Conservation (phyloP, 495 filamentous ascomycete genomes). For the Daldinia childiae region DNA sequence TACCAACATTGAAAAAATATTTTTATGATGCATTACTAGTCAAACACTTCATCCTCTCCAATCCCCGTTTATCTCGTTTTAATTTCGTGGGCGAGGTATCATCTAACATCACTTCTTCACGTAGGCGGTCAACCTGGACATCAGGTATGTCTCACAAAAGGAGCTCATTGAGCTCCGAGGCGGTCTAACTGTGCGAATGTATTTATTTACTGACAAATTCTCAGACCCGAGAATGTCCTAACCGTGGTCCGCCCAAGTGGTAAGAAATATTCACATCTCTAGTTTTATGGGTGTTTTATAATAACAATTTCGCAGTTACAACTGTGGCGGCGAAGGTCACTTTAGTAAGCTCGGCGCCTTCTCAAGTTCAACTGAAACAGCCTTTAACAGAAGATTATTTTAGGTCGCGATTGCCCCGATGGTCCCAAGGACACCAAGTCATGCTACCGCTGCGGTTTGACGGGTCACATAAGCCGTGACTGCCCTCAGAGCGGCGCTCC, state of each 20-base stretch:
- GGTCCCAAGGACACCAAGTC: constrained; percentile 88
- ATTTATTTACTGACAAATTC: constrained; percentile 26
- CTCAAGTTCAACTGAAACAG: constrained; percentile 2
- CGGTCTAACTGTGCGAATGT: not conserved
- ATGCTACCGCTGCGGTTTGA: constrained; percentile 91
- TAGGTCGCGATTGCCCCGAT: constrained; percentile 90
- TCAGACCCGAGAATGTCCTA: constrained; percentile 93
- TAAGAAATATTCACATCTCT: constrained; percentile 52
- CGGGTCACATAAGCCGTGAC: constrained; percentile 93
- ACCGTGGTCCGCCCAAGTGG: constrained; percentile 92
- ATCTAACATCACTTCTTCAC: constrained; percentile 54
- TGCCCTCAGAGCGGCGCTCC: constrained; percentile 69
- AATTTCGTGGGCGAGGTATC: constrained; percentile 42
- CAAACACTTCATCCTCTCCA: not conserved
- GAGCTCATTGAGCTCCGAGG: not conserved
- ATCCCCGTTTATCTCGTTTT: not conserved
- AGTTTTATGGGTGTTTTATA: not conserved
- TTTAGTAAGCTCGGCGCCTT: constrained; percentile 69
- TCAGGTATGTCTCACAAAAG: constrained; percentile 53
- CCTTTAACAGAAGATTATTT: constrained; percentile 21
- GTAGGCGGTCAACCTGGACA: constrained; percentile 60
- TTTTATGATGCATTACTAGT: not conserved
- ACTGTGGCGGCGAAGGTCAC: constrained; percentile 78
- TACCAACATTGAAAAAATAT: not conserved
- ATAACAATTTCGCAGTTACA: constrained; percentile 50